A percentile compares a stretch with the other conserved stretches of the same genome.
Evolutionary conservation across 306 rosid genomes (phyloP).

Genomic region (Amphicarpaea edgeworthii): DNA sequence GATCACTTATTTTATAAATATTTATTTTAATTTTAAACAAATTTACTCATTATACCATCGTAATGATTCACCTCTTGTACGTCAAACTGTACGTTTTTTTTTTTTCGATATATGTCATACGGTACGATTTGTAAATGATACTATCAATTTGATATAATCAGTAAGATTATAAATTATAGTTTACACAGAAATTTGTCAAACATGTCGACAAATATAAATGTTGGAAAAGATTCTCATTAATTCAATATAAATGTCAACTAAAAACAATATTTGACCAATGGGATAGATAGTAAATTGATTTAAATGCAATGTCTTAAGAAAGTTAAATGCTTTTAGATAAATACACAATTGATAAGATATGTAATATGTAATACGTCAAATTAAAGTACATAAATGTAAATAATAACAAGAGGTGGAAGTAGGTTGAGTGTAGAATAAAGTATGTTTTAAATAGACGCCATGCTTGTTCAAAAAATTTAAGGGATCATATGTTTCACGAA

Average conservation of each 20-base stretch:
- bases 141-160: background rate
- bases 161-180: background rate
- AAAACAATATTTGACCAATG: background rate
- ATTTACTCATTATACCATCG: too few relatives aligned
- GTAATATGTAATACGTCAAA: background rate
- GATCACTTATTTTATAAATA: too few relatives aligned
- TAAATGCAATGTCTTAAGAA: background rate
- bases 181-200: background rate
- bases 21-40: too few relatives aligned
- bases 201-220: slow-evolving; percentile 2
- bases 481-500: too few relatives aligned
- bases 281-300: background rate
- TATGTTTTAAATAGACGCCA: too few relatives aligned
- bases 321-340: background rate
- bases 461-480: too few relatives aligned
- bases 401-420: background rate
- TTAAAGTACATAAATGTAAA: background rate
- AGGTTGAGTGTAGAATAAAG: background rate
- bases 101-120: too few relatives aligned
- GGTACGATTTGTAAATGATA: background rate
- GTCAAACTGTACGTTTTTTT: too few relatives aligned
- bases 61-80: too few relatives aligned
- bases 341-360: background rate
- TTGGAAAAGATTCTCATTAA: background rate
- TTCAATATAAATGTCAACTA: background rate